Base-by-base conservation (phyloP, 768 basidiomycete species). In the Auricularia sp. region DNA sequence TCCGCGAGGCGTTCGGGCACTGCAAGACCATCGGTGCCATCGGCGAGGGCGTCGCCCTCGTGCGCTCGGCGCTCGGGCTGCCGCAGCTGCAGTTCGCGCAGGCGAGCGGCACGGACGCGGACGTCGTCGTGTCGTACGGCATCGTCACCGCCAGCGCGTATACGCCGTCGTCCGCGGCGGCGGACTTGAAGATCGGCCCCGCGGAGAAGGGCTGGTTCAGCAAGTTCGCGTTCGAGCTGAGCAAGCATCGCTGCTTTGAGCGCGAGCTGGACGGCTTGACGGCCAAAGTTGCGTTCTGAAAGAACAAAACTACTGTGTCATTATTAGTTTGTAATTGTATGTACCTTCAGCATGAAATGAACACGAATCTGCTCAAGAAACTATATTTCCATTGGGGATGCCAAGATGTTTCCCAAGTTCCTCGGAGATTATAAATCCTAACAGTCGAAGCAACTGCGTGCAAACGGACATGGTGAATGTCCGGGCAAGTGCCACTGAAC, bases 1-100 rank as follows among this genome's bases (percentile, higher is more conserved):
- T 89, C 3, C 82, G 89, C 56, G 92, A 94, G 74, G 87, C 90
- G 2, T 94, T 90, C 74, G 88, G 88, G 23, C 93, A 94, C 74
- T 87, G 85, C 75, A 94, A 94, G 77, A 73, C 87, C 18, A 90
- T 96, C 64, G 89, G 84, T 2, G 91, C 86, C 1, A 78, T 87
- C 58, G 93, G 91, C 10, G 81, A 84, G 71, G 86, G 78, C 65
- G 79, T 82, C 5, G 69, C 69, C 3, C 79, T 86, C 69, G 72
- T 87, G 16, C 76, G 79, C 3, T 71, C 77, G 4, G 79, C 80
- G 4, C 77, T 83, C 3, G 72, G 71, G 60, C 71, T 87, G 16
- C 80, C 82, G 0, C 77, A 78, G 36, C 71, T 87, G 29, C 68
- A 80, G 58, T 77, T 84, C 53, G 73, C 73, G 47, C 68, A 70